Evolutionary conservation across 2,329 filamentous ascomycete genomes (phyloP), one percentile per base, ranked within the genome.

Genomic region (Apiospora rasikravindrae): DNA sequence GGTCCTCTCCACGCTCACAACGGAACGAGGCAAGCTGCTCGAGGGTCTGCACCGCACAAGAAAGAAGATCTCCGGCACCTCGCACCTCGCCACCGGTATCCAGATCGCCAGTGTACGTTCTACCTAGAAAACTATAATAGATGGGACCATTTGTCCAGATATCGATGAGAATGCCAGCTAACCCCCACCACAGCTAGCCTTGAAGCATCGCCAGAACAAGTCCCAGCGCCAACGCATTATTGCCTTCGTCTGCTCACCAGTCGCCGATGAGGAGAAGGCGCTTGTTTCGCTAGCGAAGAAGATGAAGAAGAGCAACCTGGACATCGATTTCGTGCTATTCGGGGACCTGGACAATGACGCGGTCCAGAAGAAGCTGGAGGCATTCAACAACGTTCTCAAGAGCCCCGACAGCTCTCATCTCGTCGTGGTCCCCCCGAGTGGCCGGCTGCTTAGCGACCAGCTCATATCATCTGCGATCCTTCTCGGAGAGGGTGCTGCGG

Each of bases 121-220:
- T 19, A 13, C 11, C 13, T 33, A 22, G 22, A 33, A n/a, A 49
- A 8, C 22, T 16, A 19, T 49, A 10, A 5, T 37, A 37, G 33
- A 37, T 47, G 44, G 8, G 6, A n/a, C 45, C 45, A n/a, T 19
- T n/a, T n/a, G 45, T n/a, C 33, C 57, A 64, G 19, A 40, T 40
- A 64, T 47, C 67, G 1, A 11, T 33, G 67, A 42, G 67, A 42
- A 10, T 67, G 49, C 29, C n/a, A 10, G 67, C 70, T 70, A 57
- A 69, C 68, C 61, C 19, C 51, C 29, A 40, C 19, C 69, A 76
- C 80, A 98, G 95, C 90, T 99, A 78, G 96, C 96, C 53, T 89
- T 99, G 79, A 98, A 98, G 86, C 96, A 99, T 85, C 92, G 96
- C 79, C 95, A 98, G 85, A 98, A 99, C 86, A 98, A 98, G 84